phyloP scores from a whole-genome alignment of 345 rosid genomes.

The Trapa incisa region DNA sequence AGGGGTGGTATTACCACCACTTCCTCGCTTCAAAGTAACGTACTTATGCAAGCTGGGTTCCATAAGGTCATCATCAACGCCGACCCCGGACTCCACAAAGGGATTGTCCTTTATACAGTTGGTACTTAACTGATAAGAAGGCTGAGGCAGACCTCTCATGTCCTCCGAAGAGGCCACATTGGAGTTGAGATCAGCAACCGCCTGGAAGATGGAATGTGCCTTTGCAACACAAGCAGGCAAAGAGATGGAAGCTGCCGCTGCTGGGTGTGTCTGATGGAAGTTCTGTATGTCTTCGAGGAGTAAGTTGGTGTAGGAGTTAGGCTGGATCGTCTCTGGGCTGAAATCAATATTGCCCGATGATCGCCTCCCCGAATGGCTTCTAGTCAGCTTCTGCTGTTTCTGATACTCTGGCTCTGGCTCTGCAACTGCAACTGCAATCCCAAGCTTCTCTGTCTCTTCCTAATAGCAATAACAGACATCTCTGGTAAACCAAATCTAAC shows the following conservation, averaged over 20 bases:
- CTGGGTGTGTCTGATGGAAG: slow-evolving; percentile 58
- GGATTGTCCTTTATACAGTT: slow-evolving; percentile 31
- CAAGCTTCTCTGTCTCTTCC: slow-evolving; percentile 15
- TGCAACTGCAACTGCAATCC: slow-evolving; percentile 3
- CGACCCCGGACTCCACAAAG: slow-evolving; percentile 51
- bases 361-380: slow-evolving; percentile 64
- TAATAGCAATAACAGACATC: slow-evolving; percentile 2
- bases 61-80: slow-evolving; percentile 41
- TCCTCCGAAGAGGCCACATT: slow-evolving; percentile 27
- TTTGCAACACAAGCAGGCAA: slow-evolving; percentile 64
- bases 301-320: slow-evolving; percentile 52
- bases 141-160: slow-evolving; percentile 12
- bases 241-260: slow-evolving; percentile 10
- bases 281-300: slow-evolving; percentile 85
- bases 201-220: slow-evolving; percentile 68
- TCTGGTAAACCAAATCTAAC: too few relatives aligned
- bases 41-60: slow-evolving; percentile 86
- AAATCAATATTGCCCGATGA: slow-evolving; percentile 46
- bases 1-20: slow-evolving; percentile 8
- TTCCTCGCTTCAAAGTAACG: slow-evolving; percentile 66
- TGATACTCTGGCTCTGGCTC: slow-evolving; percentile 13
- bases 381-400: slow-evolving; percentile 41
- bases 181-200: slow-evolving; percentile 78
- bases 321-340: slow-evolving; percentile 44
- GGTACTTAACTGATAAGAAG: slow-evolving; percentile 21